Percentiles rank a stretch among this genome's conserved stretches.
Conservation (phyloP, 345 rosid species). For the Lumnitzera littorea region DNA sequence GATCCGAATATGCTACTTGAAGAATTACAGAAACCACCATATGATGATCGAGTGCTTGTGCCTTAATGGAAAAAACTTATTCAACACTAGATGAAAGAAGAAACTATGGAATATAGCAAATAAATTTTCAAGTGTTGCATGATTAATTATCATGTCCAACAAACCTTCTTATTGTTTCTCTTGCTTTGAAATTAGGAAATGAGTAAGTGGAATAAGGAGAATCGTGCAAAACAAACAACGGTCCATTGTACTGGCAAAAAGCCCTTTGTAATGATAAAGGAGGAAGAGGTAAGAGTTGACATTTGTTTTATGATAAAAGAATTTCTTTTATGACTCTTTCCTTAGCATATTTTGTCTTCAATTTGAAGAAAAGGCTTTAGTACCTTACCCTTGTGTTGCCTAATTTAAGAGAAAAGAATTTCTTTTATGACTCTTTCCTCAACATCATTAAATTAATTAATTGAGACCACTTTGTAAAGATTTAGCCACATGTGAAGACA, state of each 20-base stretch:
- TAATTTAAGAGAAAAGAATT: too few relatives aligned
- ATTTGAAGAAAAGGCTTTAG: too few relatives aligned
- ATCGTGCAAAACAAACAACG: neutral
- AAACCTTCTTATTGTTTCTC: too few relatives aligned
- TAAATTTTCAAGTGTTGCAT: too few relatives aligned
- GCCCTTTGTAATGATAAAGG: constrained; percentile 3
- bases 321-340: neutral
- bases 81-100: neutral
- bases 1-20: neutral
- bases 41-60: neutral
- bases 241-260: neutral
- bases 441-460: too few relatives aligned
- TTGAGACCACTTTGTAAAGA: too few relatives aligned
- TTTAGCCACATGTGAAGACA: too few relatives aligned
- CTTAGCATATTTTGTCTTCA: neutral
- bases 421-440: too few relatives aligned
- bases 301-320: too few relatives aligned
- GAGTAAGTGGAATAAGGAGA: neutral
- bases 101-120: neutral
- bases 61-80: constrained; percentile 1
- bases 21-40: neutral
- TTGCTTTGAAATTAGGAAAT: neutral
- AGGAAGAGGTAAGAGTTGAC: neutral
- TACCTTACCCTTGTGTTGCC: too few relatives aligned
- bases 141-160: too few relatives aligned